Evolutionary conservation across 345 rosid species (phyloP).

Genomic region (Passiflora organensis): DNA sequence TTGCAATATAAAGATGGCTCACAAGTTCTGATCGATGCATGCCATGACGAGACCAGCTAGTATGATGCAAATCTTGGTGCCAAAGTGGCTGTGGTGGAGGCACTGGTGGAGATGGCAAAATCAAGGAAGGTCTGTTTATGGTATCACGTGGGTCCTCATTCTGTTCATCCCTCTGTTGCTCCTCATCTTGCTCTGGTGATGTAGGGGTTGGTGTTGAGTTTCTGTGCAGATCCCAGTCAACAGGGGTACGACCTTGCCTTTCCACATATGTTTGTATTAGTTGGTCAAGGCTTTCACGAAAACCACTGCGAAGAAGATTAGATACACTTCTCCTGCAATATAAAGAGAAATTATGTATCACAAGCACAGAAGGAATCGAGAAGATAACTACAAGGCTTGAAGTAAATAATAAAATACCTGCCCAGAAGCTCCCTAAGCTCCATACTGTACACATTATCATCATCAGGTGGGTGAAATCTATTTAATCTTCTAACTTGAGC

Average conservation of each 20-base stretch:
- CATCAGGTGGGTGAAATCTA: constrained; percentile 93
- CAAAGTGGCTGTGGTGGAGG: constrained; percentile 95
- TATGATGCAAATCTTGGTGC: constrained; percentile 86
- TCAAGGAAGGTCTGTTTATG: constrained; percentile 56
- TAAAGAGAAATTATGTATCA: constrained; percentile 1
- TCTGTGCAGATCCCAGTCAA: constrained; percentile 90
- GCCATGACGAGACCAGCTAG: constrained; percentile 84
- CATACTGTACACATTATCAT: constrained; percentile 90
- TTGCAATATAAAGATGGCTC: constrained; percentile 28
- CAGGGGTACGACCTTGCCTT: constrained; percentile 79
- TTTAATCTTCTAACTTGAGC: constrained; percentile 65
- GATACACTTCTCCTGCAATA: constrained; percentile 89
- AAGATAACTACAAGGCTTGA: not conserved
- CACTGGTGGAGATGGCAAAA: constrained; percentile 70
- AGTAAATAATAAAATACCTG: constrained; percentile 47
- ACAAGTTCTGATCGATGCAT: constrained; percentile 91
- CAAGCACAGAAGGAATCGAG: not conserved
- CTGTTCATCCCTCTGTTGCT: constrained; percentile 58
- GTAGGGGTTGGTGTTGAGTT: constrained; percentile 52
- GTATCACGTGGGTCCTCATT: constrained; percentile 46
- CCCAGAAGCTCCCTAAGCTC: constrained; percentile 95
- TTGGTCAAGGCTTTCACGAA: constrained; percentile 98
- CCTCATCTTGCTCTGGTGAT: constrained; percentile 59
- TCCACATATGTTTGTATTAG: constrained; percentile 90
- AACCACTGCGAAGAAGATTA: constrained; percentile 93